phyloP scores from a whole-genome alignment of 148 eudicot genomes.

The Rhododendron henanense region DNA sequence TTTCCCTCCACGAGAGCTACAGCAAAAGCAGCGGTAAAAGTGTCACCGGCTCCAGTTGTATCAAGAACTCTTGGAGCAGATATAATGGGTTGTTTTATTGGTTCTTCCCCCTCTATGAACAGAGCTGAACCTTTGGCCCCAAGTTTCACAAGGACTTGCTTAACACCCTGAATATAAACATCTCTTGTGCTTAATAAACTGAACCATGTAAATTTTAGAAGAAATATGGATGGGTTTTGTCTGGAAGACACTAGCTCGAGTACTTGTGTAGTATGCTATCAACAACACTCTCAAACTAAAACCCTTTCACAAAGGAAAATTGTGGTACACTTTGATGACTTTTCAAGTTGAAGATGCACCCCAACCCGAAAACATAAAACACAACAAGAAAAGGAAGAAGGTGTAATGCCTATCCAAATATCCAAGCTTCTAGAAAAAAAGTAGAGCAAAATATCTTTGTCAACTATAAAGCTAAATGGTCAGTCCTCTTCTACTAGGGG shows the following conservation, averaged over 20 bases:
- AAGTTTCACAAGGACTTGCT: slow-evolving; percentile 77
- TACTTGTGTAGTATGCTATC: not conserved
- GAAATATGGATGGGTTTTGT: not conserved
- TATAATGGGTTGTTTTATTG: slow-evolving; percentile 62
- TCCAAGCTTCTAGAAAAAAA: not conserved
- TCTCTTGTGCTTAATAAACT: not conserved
- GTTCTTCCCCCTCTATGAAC: slow-evolving; percentile 75
- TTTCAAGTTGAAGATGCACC: not conserved
- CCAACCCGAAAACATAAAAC: not conserved
- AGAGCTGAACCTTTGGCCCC: slow-evolving; percentile 84
- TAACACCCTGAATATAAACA: slow-evolving; percentile 57
- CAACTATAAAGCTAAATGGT: not conserved
- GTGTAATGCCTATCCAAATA: not conserved
- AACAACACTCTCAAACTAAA: not conserved
- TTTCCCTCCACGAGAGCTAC: slow-evolving; percentile 87
- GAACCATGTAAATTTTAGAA: not conserved
- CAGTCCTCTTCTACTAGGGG: not conserved
- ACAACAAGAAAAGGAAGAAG: not conserved
- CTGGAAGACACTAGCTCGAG: not conserved
- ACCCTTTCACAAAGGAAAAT: not conserved
- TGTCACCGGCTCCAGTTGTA: slow-evolving; percentile 95
- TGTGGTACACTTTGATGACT: not conserved
- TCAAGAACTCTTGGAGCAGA: slow-evolving; percentile 69
- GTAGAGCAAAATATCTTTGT: not conserved
- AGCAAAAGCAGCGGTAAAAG: slow-evolving; percentile 92